Conservation (phyloP, 768 basidiomycete species). For the Amanita subjunquillea region DNA sequence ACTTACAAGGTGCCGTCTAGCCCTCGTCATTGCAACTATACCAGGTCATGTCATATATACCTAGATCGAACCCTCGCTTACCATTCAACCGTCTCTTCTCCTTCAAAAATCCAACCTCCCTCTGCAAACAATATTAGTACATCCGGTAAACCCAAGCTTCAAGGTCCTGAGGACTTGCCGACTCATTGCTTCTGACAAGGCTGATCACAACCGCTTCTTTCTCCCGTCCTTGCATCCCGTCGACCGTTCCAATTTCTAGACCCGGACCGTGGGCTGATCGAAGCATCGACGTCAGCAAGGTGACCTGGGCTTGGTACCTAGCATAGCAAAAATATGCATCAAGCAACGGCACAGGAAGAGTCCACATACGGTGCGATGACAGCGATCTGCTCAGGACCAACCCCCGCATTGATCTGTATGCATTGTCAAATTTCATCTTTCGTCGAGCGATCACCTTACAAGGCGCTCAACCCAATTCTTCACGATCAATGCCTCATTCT, state of each 20-base stretch:
- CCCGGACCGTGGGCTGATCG: slow-evolving; percentile 54
- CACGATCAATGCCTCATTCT: slow-evolving; percentile 88
- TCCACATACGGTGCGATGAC: slow-evolving; percentile 51
- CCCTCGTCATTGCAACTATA: slow-evolving; percentile 85
- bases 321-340: neutral
- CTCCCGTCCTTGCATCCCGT: slow-evolving; percentile 96
- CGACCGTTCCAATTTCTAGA: slow-evolving; percentile 90
- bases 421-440: neutral
- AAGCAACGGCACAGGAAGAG: neutral
- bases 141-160: neutral
- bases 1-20: slow-evolving; percentile 77
- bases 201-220: slow-evolving; percentile 90
- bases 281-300: slow-evolving; percentile 68
- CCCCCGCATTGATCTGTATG: slow-evolving; percentile 9
- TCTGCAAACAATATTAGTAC: slow-evolving; percentile 24
- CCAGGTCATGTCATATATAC: neutral
- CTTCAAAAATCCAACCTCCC: slow-evolving; percentile 90
- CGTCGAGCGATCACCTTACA: slow-evolving; percentile 25
- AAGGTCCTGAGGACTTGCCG: slow-evolving; percentile 26
- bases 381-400: slow-evolving; percentile 51
- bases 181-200: slow-evolving; percentile 86
- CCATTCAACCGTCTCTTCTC: slow-evolving; percentile 90
- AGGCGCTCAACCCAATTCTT: slow-evolving; percentile 74
- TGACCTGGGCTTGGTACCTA: slow-evolving; percentile 93
- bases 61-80: slow-evolving; percentile 15